Evolutionary conservation across 768 basidiomycete genomes (phyloP), one percentile per base, ranked within the genome.

Genomic region (Sarcomyxa edulis): DNA sequence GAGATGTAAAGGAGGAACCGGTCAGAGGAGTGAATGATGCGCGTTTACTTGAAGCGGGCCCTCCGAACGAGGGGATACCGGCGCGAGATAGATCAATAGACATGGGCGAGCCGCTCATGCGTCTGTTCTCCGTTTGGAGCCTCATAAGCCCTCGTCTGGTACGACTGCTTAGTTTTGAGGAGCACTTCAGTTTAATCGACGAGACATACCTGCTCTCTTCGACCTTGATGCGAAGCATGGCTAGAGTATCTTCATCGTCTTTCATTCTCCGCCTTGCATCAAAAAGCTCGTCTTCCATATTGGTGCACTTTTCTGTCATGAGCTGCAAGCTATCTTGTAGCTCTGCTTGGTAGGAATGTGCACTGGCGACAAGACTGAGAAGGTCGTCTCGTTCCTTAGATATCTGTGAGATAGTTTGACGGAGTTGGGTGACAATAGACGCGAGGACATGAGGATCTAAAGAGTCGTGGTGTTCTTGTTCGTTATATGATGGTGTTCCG

Each of bases 61-160:
- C 72, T 56, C 53, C 45, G 34, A 65, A 58, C 33, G 56, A 48
- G 27, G 58, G 41, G 35, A 65, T 21, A 36, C 64, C 58, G 11
- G 78, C 71, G 5, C 80, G 68, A 15, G 72, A 68, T 20, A 81
- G 44, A 50, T 87, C 85, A 24, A 80, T 56, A 10, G 74, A 62
- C 10, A 62, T 64, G 42, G 56, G 66, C 45, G 37, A 52, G 37
- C 68, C 64, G 54, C 80, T 82, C 46, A 76, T 71, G 20, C 85
- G 69, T 39, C 81, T 68, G 49, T 66, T 84, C 57, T 92, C 87
- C 7, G 79, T 77, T 54, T 92, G 89, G 7, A 92, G 69, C 12
- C 85, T 76, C 89, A 92, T 92, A 36, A 92, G 68, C 18, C 86
- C 89, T 31, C 88, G 83, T 49, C 88, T 88, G 53, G 19, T 23